phyloP scores from a whole-genome alignment of 2,329 filamentous ascomycete genomes.

The Diaporthe eres region DNA sequence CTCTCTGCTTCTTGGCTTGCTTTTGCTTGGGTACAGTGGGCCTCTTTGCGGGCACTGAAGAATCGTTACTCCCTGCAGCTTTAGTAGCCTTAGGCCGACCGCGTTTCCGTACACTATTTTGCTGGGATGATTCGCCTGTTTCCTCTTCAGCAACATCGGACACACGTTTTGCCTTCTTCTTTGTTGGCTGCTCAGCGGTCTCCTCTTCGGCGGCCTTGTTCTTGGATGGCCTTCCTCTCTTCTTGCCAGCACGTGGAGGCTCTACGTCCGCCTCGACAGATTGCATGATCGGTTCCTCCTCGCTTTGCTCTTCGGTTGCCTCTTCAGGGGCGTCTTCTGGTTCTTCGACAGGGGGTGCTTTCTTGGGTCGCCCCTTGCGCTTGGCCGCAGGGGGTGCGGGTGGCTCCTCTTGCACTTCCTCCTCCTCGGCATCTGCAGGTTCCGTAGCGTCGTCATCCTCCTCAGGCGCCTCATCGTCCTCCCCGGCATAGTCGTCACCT shows the following conservation, averaged over 20 bases:
- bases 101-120: conserved; percentile 43
- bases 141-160: conserved; percentile 46
- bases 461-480: conserved; percentile 45
- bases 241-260: conserved; percentile 38
- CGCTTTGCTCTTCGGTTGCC: conserved; percentile 41
- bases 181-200: conserved; percentile 45
- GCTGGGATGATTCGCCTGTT: conserved; percentile 43
- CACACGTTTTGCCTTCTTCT: conserved; percentile 45
- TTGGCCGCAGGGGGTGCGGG: conserved; percentile 37
- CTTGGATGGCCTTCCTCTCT: conserved; percentile 46
- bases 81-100: conserved; percentile 35
- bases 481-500: conserved; percentile 56
- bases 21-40: conserved; percentile 50
- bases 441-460: conserved; percentile 41
- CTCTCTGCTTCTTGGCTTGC: conserved; percentile 51
- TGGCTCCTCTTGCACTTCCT: conserved; percentile 42
- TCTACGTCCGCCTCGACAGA: conserved; percentile 45
- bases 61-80: conserved; percentile 30
- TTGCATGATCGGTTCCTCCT: conserved; percentile 30
- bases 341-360: conserved; percentile 36
- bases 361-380: conserved; percentile 39
- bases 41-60: conserved; percentile 46
- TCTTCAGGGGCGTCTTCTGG: conserved; percentile 40
- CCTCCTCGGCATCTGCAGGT: conserved; percentile 44
- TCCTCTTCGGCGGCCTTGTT: conserved; percentile 43